Evolutionary conservation across 441 rosid species (phyloP), one percentile per base, ranked within the genome.

Genomic region (Erodium moschatum): DNA sequence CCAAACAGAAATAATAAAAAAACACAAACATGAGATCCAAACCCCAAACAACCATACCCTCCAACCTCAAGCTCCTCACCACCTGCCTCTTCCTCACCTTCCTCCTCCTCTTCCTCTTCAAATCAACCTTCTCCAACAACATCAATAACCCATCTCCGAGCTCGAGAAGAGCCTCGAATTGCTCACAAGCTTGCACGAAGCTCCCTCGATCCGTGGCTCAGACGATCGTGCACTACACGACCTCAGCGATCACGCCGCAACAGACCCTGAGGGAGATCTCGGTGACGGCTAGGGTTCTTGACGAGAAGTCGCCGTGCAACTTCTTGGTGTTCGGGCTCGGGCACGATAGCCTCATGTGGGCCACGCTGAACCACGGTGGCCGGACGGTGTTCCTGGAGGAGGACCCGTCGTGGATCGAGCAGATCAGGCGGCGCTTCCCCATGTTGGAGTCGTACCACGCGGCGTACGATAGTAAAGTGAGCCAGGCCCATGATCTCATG

Each of bases 341-440:
- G 56, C 97, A 91, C 27, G 96, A 93, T 69, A 89, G 97, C 70
- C 85, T 91, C 31, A 88, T 91, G 98, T 93, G 97, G 97, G 86
- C 80, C 73, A 68, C 92, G 5, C 95, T 93, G 38, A 93, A 93
- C 82, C 72, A 84, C n/a, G 97, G 98, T 2, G 97, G 98, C 42
- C 67, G 86, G n/a, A 93, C 97, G 0, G 67, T 91, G 0, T 93
- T 93, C 74, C 81, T 91, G 0, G 97, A 92, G 73, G 97, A 92
- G 78, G 97, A 92, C 52, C 85, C 84, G 67, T 77, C 89, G 0
- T 92, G 97, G 98, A 90, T 92, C 27, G 82, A 82, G 76, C 92
- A 93, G 79, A 87, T 92, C 66, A 79, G 66, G 58, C 81, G 78
- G 7, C 75, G 84, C 69, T 90, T 92, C 18, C 97, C 96, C 1